Conservation (phyloP, 2,329 filamentous ascomycete species). For the Pyrenophora tritici-repentis region DNA sequence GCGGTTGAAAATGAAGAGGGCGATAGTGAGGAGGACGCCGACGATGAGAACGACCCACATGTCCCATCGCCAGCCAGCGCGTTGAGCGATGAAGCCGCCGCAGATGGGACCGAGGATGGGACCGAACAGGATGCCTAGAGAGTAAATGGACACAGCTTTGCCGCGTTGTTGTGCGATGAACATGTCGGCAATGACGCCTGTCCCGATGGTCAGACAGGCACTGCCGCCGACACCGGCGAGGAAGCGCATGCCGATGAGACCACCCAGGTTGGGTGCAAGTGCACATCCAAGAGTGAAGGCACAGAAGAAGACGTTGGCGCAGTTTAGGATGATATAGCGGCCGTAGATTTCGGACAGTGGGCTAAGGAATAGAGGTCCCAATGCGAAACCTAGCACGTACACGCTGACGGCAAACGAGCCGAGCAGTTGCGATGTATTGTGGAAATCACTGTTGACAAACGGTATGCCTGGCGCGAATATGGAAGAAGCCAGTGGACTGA, state of each 20-base stretch:
- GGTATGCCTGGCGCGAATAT: slow-evolving; percentile 44
- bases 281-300: slow-evolving; percentile 55
- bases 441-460: slow-evolving; percentile 38
- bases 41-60: slow-evolving; percentile 45
- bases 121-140: slow-evolving; percentile 39
- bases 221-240: slow-evolving; percentile 31
- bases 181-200: slow-evolving; percentile 44
- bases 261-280: slow-evolving; percentile 39
- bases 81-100: slow-evolving; percentile 38
- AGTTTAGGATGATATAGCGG: slow-evolving; percentile 38
- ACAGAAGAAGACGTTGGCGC: slow-evolving; percentile 56
- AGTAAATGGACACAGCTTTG: slow-evolving; percentile 39
- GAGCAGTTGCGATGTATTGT: slow-evolving; percentile 39
- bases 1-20: slow-evolving; percentile 47
- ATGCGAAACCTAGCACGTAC: slow-evolving; percentile 43
- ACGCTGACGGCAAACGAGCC: slow-evolving; percentile 42
- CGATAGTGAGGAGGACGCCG: slow-evolving; percentile 26
- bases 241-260: slow-evolving; percentile 37
- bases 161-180: slow-evolving; percentile 41
- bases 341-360: slow-evolving; percentile 46
- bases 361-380: slow-evolving; percentile 41
- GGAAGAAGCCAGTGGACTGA: slow-evolving; percentile 44
- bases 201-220: slow-evolving; percentile 44
- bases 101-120: slow-evolving; percentile 42
- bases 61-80: slow-evolving; percentile 41